phyloP scores from a whole-genome alignment of 75 land plant genomes.

The Cupressus sempervirens region DNA sequence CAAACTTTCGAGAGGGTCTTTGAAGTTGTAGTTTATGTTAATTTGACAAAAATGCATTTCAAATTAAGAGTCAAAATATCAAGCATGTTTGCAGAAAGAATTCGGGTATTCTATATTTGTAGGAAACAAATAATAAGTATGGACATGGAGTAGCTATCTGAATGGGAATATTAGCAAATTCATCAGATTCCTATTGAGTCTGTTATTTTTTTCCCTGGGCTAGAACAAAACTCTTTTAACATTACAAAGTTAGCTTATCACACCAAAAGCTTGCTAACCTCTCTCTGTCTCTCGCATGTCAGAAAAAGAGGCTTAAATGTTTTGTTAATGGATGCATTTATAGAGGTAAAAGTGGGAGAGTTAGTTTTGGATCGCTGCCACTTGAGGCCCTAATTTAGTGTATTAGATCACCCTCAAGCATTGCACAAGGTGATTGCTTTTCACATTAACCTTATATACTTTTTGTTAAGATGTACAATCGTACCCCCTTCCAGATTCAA shows the following conservation, averaged over 20 bases:
- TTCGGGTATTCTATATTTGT: background rate
- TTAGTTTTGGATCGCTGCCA: no score
- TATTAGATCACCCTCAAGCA: no score
- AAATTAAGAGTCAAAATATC: background rate
- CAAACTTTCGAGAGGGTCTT: no score
- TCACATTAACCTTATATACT: no score
- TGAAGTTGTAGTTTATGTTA: no score
- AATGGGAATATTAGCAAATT: background rate
- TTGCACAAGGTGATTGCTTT: no score
- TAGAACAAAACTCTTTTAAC: background rate
- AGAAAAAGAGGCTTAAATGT: background rate
- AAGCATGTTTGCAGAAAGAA: background rate
- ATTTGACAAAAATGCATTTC: no score
- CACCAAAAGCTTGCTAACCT: background rate
- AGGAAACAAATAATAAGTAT: background rate
- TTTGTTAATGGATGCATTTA: background rate
- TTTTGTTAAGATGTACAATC: no score
- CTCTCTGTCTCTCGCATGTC: background rate
- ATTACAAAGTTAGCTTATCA: background rate
- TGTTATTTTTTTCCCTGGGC: background rate
- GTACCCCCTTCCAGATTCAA: no score
- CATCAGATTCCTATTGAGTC: background rate
- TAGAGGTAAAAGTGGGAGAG: no score
- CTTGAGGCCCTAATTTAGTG: no score
- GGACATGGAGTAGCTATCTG: background rate